Conservation (phyloP, 2,329 filamentous ascomycete species). For the Fusarium proliferatum region DNA sequence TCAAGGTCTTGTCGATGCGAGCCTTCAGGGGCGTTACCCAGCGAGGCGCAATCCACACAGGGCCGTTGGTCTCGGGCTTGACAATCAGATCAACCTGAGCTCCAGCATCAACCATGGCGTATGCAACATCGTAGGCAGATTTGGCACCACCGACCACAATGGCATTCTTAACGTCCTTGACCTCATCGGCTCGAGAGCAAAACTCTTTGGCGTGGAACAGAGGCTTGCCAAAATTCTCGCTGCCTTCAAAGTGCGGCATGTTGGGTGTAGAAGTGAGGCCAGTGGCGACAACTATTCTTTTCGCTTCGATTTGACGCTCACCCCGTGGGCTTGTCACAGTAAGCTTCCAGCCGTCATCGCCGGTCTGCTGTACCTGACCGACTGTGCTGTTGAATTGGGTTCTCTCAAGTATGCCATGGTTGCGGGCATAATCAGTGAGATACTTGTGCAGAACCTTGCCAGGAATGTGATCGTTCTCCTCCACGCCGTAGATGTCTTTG, state of each 20-base stretch:
- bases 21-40: conserved; percentile 1
- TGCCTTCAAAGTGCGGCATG: conserved; percentile 52
- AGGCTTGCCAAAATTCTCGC: conserved; percentile 49
- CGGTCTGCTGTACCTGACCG: conserved; percentile 50
- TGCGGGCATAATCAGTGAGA: conserved; percentile 50
- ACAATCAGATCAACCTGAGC: conserved; percentile 35
- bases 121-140: conserved; percentile 66
- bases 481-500: conserved; percentile 53
- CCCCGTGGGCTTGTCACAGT: not conserved
- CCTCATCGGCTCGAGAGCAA: conserved; percentile 42
- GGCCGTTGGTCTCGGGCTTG: not conserved
- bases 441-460: conserved; percentile 51
- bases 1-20: not conserved
- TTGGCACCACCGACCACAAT: conserved; percentile 67
- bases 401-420: conserved; percentile 59
- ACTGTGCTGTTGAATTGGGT: conserved; percentile 63
- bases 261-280: conserved; percentile 58
- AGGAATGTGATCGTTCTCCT: conserved; percentile 50
- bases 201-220: conserved; percentile 59
- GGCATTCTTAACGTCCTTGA: conserved; percentile 47
- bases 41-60: not conserved
- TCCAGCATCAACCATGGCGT: conserved; percentile 55
- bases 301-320: not conserved
- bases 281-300: conserved; percentile 60
- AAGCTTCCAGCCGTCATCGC: conserved; percentile 21